These are phyloP conservation scores for Xerophyta viscosa DNA, from an alignment of 106 monocot species.

Conservation along the genomic window DNA sequence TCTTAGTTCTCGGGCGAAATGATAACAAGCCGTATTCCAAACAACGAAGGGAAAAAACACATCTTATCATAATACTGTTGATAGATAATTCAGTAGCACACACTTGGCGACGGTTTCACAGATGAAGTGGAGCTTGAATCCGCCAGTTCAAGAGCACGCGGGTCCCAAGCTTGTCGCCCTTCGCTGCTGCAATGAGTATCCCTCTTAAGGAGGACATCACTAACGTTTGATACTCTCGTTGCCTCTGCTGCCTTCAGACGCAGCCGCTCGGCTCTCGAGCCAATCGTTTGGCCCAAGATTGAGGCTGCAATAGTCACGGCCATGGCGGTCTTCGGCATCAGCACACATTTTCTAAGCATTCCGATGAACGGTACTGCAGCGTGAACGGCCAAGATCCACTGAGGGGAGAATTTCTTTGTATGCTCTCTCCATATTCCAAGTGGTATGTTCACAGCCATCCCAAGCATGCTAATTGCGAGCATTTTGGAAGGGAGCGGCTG, in stretches of 20 bases:
- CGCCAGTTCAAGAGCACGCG: constrained; percentile 12
- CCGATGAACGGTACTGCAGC: constrained; percentile 46
- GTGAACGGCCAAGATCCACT: constrained; percentile 38
- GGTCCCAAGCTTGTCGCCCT: constrained; percentile 15
- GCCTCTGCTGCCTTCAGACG: constrained; percentile 15
- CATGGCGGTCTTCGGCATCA: constrained; percentile 54
- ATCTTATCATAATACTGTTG: too few species aligned
- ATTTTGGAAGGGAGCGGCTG: constrained; percentile 37
- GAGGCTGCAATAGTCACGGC: constrained; percentile 39
- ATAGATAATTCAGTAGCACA: constrained; percentile 12
- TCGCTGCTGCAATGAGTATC: constrained; percentile 1
- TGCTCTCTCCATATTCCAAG: constrained; percentile 49
- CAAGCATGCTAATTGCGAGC: constrained; percentile 28
- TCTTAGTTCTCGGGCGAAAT: too few species aligned
- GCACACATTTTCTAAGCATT: constrained; percentile 39
- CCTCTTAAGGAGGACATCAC: neutral
- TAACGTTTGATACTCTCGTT: neutral
- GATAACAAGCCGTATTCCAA: too few species aligned
- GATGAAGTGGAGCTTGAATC: neutral
- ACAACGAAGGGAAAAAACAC: too few species aligned
- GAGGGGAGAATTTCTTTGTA: constrained; percentile 35
- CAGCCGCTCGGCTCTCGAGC: constrained; percentile 37
- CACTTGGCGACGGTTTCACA: neutral
- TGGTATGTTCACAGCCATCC: constrained; percentile 43
- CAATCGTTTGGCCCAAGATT: constrained; percentile 44